A percentile compares a stretch with the other conserved stretches of the same genome.
phyloP scores from a whole-genome alignment of 2,329 filamentous ascomycete genomes.

The Rugonectria rugulosa region DNA sequence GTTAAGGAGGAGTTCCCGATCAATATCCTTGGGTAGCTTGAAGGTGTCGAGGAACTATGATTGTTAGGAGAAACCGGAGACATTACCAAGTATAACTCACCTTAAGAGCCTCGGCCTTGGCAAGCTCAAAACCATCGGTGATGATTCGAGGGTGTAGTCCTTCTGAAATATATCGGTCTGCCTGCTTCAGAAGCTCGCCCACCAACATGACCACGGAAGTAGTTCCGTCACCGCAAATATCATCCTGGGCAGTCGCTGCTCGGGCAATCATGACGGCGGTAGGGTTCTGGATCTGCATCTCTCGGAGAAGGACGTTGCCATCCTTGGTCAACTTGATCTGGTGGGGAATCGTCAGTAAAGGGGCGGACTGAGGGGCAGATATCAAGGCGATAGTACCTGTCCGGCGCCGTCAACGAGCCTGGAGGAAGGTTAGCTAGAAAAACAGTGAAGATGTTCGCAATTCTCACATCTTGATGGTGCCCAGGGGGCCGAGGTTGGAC shows the following conservation, averaged over 20 bases:
- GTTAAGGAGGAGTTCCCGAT: constrained; percentile 90
- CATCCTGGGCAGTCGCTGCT: constrained; percentile 95
- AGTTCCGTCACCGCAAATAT: constrained; percentile 97
- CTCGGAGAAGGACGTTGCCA: constrained; percentile 82
- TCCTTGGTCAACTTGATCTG: constrained; percentile 99
- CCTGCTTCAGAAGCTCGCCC: constrained; percentile 97
- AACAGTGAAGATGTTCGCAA: background rate
- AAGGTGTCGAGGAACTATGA: constrained; percentile 88
- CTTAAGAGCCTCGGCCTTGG: constrained; percentile 91
- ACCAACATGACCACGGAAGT: constrained; percentile 95
- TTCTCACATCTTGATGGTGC: constrained; percentile 91
- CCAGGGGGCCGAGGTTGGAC: constrained; percentile 92
- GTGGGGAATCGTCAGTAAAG: constrained; percentile 41
- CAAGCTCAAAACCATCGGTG: constrained; percentile 96
- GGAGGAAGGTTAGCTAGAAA: constrained; percentile 36
- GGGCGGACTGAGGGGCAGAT: constrained; percentile 38
- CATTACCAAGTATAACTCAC: constrained; percentile 50
- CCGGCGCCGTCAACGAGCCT: constrained; percentile 76
- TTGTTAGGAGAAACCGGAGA: constrained; percentile 15
- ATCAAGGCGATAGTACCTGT: constrained; percentile 57
- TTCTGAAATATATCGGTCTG: constrained; percentile 93
- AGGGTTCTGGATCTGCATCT: constrained; percentile 97
- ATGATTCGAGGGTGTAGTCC: constrained; percentile 97
- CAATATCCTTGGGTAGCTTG: constrained; percentile 87
- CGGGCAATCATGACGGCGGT: constrained; percentile 86